These are phyloP conservation scores for Malassezia pachydermatis DNA, from an alignment of 1,284 basidiomycete genomes.

Conservation along the genomic window DNA sequence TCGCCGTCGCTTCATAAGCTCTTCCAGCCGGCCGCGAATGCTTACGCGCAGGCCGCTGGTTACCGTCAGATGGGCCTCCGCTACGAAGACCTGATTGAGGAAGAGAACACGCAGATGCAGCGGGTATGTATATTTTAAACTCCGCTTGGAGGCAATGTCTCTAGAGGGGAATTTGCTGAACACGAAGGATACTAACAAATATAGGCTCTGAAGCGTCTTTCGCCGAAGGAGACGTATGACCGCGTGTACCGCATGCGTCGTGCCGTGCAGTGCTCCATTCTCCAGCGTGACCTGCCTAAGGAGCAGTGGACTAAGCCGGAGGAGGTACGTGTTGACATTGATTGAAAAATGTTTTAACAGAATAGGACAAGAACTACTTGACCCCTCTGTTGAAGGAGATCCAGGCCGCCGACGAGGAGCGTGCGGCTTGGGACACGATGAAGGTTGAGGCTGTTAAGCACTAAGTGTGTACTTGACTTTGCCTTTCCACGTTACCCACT, in stretches of 20 bases:
- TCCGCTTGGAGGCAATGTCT: neutral
- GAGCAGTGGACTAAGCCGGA: slow-evolving; percentile 68
- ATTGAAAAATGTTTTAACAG: neutral
- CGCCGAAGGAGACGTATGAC: slow-evolving; percentile 72
- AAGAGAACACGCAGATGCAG: slow-evolving; percentile 75
- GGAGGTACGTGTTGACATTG: slow-evolving; percentile 58
- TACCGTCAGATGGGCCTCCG: slow-evolving; percentile 81
- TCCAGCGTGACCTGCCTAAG: slow-evolving; percentile 74
- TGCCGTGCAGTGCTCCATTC: slow-evolving; percentile 67
- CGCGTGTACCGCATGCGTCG: slow-evolving; percentile 79
- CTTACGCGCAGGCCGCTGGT: slow-evolving; percentile 71
- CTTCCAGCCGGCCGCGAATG: slow-evolving; percentile 69
- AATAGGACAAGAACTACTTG: slow-evolving; percentile 82
- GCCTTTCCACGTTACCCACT: neutral
- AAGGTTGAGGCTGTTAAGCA: slow-evolving; percentile 25
- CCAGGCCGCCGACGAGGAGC: slow-evolving; percentile 67
- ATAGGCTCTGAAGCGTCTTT: slow-evolving; percentile 60
- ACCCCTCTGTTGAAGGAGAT: slow-evolving; percentile 69
- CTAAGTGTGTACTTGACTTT: neutral
- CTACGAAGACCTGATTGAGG: slow-evolving; percentile 87
- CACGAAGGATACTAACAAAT: neutral
- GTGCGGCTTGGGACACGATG: slow-evolving; percentile 68
- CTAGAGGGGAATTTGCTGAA: neutral
- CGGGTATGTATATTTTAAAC: slow-evolving; percentile 55
- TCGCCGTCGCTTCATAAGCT: slow-evolving; percentile 60